These are phyloP conservation scores for Candida morakotiae DNA, from an alignment of 805 yeast genomes.

Conservation along the genomic window DNA sequence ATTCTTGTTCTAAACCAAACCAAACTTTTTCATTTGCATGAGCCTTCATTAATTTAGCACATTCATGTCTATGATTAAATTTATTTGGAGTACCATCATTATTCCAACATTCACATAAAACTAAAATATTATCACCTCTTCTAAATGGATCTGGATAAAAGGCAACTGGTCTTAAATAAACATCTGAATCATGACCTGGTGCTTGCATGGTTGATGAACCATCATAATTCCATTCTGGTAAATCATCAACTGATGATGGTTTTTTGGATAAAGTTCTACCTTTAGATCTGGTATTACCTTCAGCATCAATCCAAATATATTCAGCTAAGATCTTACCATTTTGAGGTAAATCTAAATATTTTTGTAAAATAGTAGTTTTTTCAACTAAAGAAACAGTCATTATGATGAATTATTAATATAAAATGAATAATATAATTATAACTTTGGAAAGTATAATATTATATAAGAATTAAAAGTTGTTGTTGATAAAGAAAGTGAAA, in stretches of 20 bases:
- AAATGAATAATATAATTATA: neutral
- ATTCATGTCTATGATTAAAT: slow-evolving; percentile 96
- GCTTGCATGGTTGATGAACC: slow-evolving; percentile 99
- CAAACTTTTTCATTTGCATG: slow-evolving; percentile 81
- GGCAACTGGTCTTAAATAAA: slow-evolving; percentile 93
- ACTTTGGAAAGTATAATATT: no score
- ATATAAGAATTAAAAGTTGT: no score
- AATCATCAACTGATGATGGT: slow-evolving; percentile 72
- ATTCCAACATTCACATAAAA: slow-evolving; percentile 95
- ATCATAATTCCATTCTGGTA: slow-evolving; percentile 99
- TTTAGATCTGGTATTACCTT: slow-evolving; percentile 88
- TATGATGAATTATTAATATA: no score
- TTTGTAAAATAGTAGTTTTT: slow-evolving; percentile 77
- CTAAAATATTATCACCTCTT: slow-evolving; percentile 94
- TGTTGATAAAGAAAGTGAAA: no score
- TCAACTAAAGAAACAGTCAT: slow-evolving; percentile 43
- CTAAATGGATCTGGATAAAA: slow-evolving; percentile 96
- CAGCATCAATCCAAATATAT: slow-evolving; percentile 96
- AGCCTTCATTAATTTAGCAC: slow-evolving; percentile 91
- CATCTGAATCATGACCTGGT: slow-evolving; percentile 95
- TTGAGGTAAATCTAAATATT: slow-evolving; percentile 82
- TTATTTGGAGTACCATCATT: slow-evolving; percentile 99
- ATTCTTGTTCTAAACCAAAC: slow-evolving; percentile 99
- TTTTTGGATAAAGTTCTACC: slow-evolving; percentile 77
- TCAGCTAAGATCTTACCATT: slow-evolving; percentile 87